Conservation (phyloP, 129 eudicot genomes). For the Centaurea solstitialis region DNA sequence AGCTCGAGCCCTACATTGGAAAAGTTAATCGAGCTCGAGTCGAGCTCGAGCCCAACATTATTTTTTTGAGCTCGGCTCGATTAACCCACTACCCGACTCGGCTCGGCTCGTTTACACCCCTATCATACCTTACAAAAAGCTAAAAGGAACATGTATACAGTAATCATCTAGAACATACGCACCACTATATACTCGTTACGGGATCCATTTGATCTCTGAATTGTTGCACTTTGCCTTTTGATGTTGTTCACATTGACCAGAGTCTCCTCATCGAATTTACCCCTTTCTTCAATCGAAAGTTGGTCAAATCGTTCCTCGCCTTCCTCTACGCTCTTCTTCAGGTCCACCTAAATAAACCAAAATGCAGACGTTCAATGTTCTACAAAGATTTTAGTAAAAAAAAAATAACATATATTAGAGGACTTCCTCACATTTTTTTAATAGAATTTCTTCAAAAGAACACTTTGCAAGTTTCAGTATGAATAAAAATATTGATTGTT, state of each 20-base stretch:
- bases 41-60: neutral
- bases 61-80: too few species aligned
- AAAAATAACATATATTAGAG: neutral
- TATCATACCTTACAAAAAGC: neutral
- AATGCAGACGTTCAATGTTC: constrained; percentile 10
- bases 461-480: neutral
- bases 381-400: neutral
- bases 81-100: too few species aligned
- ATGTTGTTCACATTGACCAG: constrained; percentile 80
- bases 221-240: constrained; percentile 52
- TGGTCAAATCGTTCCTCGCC: constrained; percentile 85
- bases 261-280: constrained; percentile 90
- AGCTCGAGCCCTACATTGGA: too few species aligned
- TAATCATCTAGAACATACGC: constrained; percentile 19
- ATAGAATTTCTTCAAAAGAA: neutral
- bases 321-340: constrained; percentile 72
- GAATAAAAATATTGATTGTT: neutral
- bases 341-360: constrained; percentile 53
- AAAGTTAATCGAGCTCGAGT: too few species aligned
- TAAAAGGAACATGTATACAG: neutral
- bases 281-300: constrained; percentile 93
- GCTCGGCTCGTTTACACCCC: too few species aligned
- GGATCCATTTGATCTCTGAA: constrained; percentile 58
- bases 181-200: constrained; percentile 95
- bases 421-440: neutral